Evolutionary conservation across 345 rosid genomes (phyloP).

Genomic region (Sonneratia alba): DNA sequence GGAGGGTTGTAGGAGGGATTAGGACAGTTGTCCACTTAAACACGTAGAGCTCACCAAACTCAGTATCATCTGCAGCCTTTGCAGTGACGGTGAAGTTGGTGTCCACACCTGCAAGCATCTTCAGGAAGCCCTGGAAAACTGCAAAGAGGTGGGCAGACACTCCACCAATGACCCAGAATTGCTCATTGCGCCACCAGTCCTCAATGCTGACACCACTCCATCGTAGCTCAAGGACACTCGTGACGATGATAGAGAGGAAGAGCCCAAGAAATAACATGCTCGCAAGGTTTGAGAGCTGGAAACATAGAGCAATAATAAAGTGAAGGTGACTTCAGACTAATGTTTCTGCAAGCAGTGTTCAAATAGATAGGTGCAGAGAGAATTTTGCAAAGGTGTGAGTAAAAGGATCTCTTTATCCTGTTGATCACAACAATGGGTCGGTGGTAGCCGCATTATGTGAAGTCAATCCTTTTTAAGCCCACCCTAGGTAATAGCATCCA

Average conservation of each 20-base stretch:
- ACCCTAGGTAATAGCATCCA: neutral
- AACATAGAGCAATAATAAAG: neutral
- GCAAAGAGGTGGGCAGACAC: conserved; percentile 97
- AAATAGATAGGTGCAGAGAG: neutral
- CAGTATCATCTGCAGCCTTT: conserved; percentile 79
- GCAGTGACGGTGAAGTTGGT: conserved; percentile 95
- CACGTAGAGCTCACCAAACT: conserved; percentile 89
- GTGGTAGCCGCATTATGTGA: neutral
- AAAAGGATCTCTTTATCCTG: neutral
- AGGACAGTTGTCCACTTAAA: conserved; percentile 91
- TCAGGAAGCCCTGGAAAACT: conserved; percentile 87
- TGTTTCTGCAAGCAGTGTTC: neutral
- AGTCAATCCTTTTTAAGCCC: neutral
- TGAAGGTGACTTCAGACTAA: neutral
- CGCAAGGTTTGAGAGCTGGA: conserved; percentile 85
- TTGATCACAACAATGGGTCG: neutral
- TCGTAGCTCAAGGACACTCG: conserved; percentile 79
- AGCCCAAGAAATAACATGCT: conserved; percentile 85
- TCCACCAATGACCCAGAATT: conserved; percentile 97
- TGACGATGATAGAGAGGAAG: conserved; percentile 71
- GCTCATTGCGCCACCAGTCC: conserved; percentile 93
- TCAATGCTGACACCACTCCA: conserved; percentile 98
- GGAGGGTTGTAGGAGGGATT: conserved; percentile 85
- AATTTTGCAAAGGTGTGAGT: neutral
- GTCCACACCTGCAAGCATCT: conserved; percentile 87